Evolutionary conservation across 2,329 filamentous ascomycete species (phyloP).

Genomic region (Alternaria sp.): DNA sequence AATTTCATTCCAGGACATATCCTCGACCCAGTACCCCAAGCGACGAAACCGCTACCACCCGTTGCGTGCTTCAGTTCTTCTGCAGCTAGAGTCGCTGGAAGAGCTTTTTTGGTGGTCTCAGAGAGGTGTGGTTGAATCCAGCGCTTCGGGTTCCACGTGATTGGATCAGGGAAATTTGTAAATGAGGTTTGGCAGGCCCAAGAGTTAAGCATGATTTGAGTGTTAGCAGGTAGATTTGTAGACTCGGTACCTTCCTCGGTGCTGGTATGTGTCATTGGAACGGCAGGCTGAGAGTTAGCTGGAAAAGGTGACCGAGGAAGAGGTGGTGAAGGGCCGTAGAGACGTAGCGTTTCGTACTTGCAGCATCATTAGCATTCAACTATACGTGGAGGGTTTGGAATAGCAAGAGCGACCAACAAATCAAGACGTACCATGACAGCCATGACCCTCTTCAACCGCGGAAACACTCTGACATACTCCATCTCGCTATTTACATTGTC

Average conservation of each 20-base stretch:
- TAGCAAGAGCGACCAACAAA: not conserved
- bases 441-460: slow-evolving; percentile 55
- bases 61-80: slow-evolving; percentile 17
- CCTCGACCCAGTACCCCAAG: slow-evolving; percentile 61
- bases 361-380: not conserved
- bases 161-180: slow-evolving; percentile 33
- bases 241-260: not conserved
- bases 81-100: not conserved
- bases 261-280: slow-evolving; percentile 3
- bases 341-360: slow-evolving; percentile 41
- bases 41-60: slow-evolving; percentile 45
- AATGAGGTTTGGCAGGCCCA: slow-evolving; percentile 42
- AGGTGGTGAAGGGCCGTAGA: slow-evolving; percentile 31
- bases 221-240: slow-evolving; percentile 24
- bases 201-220: slow-evolving; percentile 25
- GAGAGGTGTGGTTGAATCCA: slow-evolving; percentile 36
- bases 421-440: slow-evolving; percentile 57
- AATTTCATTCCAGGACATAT: slow-evolving; percentile 65
- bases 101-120: slow-evolving; percentile 4
- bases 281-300: slow-evolving; percentile 4
- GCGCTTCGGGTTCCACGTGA: slow-evolving; percentile 44
- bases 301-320: slow-evolving; percentile 22
- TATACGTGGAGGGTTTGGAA: not conserved
- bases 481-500: slow-evolving; percentile 18
- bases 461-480: slow-evolving; percentile 56